Evolutionary conservation across 106 monocot genomes (phyloP).

Genomic region (Dactylorhiza incarnata): DNA sequence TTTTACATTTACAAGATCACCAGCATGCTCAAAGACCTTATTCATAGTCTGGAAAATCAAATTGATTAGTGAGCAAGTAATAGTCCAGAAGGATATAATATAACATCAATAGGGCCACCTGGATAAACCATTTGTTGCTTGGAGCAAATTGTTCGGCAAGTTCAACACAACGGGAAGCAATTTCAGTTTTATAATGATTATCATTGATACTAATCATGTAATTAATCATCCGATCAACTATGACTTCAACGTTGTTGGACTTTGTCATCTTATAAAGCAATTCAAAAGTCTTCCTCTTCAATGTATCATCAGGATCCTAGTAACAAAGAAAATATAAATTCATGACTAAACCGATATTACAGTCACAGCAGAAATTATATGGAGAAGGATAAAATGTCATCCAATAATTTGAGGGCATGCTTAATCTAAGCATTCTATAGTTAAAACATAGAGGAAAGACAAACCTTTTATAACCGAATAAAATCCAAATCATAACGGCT

Average conservation of each 20-base stretch:
- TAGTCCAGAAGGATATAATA: not conserved
- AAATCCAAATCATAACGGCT: not conserved
- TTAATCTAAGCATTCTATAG: not conserved
- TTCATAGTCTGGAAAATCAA: conserved; percentile 78
- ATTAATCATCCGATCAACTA: conserved; percentile 99
- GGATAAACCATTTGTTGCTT: conserved; percentile 99
- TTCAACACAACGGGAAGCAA: conserved; percentile 97
- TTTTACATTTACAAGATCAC: conserved; percentile 83
- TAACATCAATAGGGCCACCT: conserved; percentile 33
- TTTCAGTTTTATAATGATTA: conserved; percentile 93
- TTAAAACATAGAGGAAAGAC: not conserved
- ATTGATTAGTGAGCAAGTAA: conserved; percentile 13
- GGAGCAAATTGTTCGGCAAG: conserved; percentile 99
- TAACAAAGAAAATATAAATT: not conserved
- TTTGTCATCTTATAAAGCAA: conserved; percentile 98
- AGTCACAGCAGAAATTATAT: not conserved
- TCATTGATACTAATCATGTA: conserved; percentile 98
- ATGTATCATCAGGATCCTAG: conserved; percentile 96
- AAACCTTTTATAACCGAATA: not conserved
- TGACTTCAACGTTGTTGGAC: conserved; percentile 95
- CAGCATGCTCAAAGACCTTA: conserved; percentile 99
- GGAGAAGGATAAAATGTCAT: not conserved
- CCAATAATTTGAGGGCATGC: not conserved
- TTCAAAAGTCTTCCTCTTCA: conserved; percentile 96
- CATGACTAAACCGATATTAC: not conserved